phyloP scores from a whole-genome alignment of 2,329 filamentous ascomycete species.

The Madurella mycetomatis region DNA sequence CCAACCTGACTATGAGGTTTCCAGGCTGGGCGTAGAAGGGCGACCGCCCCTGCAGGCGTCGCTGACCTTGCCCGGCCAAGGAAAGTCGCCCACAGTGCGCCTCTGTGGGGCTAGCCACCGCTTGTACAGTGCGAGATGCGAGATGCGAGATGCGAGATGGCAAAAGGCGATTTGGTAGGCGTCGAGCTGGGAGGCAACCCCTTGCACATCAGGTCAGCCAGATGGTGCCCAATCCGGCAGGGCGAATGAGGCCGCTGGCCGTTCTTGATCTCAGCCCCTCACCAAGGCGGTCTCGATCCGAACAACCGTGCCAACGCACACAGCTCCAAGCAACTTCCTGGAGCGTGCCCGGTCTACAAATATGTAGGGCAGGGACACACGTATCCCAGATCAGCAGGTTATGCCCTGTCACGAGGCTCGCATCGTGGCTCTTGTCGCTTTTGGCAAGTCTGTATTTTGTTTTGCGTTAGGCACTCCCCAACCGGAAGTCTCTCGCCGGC shows the following conservation, averaged over 20 bases:
- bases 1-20: conserved; percentile 16
- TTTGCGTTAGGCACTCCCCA: neutral
- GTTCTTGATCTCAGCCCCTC: neutral
- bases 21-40: conserved; percentile 3
- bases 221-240: conserved; percentile 21
- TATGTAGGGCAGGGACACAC: neutral
- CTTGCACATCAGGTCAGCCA: conserved; percentile 12
- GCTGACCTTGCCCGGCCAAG: conserved; percentile 14
- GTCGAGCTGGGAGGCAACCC: conserved; percentile 9
- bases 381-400: neutral
- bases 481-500: neutral
- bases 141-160: conserved; percentile 1
- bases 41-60: neutral
- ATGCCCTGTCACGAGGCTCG: conserved; percentile 4
- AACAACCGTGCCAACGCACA: conserved; percentile 9
- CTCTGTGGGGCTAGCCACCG: neutral
- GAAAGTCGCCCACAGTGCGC: conserved; percentile 15
- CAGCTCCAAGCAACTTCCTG: neutral
- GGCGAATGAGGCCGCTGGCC: conserved; percentile 9
- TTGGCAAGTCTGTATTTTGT: neutral
- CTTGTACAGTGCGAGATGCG: conserved; percentile 18
- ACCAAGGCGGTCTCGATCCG: conserved; percentile 3
- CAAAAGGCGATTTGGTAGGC: conserved; percentile 1
- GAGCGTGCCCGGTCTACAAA: neutral
- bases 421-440: neutral